A percentile compares a stretch with the other conserved stretches of the same genome.
These are phyloP conservation scores for Setaria viridis DNA, from an alignment of 202 grass and related monocot species.

Conservation along the genomic window DNA sequence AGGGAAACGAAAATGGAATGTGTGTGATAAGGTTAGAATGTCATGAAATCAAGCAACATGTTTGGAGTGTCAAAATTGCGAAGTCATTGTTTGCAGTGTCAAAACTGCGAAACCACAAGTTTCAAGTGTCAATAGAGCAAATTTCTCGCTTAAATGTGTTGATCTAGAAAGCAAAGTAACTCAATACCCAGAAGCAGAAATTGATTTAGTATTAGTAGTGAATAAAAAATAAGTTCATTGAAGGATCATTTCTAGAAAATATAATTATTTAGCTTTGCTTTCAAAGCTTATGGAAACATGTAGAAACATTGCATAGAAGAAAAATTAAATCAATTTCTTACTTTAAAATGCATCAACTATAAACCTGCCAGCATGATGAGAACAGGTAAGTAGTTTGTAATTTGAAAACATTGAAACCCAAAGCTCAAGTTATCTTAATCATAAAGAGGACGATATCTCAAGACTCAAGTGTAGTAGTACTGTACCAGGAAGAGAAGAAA, in stretches of 20 bases:
- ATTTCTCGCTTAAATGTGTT: background rate
- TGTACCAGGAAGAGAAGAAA: slow-evolving; percentile 99
- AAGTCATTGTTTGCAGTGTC: too few species aligned
- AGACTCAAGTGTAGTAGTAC: slow-evolving; percentile 30
- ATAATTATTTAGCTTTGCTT: background rate
- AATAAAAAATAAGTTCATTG: background rate
- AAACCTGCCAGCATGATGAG: background rate
- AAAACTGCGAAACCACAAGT: too few species aligned
- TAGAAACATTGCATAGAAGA: background rate
- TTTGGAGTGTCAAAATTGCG: too few species aligned
- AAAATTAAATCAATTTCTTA: background rate
- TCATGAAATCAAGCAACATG: too few species aligned
- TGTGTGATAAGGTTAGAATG: too few species aligned
- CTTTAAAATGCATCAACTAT: background rate
- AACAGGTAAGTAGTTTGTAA: background rate
- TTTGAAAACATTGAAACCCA: slow-evolving; percentile 6
- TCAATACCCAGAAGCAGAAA: background rate
- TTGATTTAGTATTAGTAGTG: background rate
- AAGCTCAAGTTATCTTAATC: slow-evolving; percentile 6
- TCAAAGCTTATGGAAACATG: background rate
- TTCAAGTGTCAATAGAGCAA: too few species aligned
- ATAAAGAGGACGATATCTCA: slow-evolving; percentile 38
- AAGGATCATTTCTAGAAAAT: background rate
- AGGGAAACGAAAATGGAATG: too few species aligned
- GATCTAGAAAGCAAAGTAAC: background rate